Evolutionary conservation across 2,329 filamentous ascomycete species (phyloP).

Genomic region (Talaromyces sp.): DNA sequence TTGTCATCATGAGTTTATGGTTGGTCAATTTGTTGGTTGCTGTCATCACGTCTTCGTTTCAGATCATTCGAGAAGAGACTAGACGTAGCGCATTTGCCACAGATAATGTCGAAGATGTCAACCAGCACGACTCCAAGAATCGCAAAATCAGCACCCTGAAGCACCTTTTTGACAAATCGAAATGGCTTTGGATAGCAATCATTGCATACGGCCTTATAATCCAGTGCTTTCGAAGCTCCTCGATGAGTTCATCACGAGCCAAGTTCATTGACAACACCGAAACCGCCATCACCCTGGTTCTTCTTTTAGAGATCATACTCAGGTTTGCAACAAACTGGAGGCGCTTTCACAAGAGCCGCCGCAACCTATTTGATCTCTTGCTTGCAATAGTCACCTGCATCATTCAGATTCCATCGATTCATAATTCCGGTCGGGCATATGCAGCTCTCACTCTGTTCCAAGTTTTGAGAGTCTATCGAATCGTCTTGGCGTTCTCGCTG

Average conservation of each 20-base stretch:
- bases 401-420: slow-evolving; percentile 81
- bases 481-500: slow-evolving; percentile 83
- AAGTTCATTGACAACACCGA: slow-evolving; percentile 69
- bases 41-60: slow-evolving; percentile 97
- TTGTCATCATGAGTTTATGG: slow-evolving; percentile 94
- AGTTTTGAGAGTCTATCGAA: slow-evolving; percentile 83
- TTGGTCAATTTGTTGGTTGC: slow-evolving; percentile 91
- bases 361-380: slow-evolving; percentile 74
- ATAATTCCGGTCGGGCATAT: slow-evolving; percentile 65
- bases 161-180: slow-evolving; percentile 67
- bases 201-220: slow-evolving; percentile 77
- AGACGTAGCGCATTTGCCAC: slow-evolving; percentile 88
- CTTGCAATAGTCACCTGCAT: slow-evolving; percentile 77
- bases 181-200: slow-evolving; percentile 71
- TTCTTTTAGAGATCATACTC: slow-evolving; percentile 77
- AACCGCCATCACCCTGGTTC: slow-evolving; percentile 67
- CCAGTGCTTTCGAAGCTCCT: slow-evolving; percentile 71
- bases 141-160: slow-evolving; percentile 53
- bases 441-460: slow-evolving; percentile 91
- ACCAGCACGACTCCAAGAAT: slow-evolving; percentile 31
- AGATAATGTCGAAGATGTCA: slow-evolving; percentile 55
- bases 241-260: slow-evolving; percentile 61
- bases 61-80: slow-evolving; percentile 95
- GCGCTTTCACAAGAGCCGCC: slow-evolving; percentile 66
- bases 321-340: slow-evolving; percentile 77